Conservation (phyloP, 768 basidiomycete species). For the Dictyophora rubrovolvata region DNA sequence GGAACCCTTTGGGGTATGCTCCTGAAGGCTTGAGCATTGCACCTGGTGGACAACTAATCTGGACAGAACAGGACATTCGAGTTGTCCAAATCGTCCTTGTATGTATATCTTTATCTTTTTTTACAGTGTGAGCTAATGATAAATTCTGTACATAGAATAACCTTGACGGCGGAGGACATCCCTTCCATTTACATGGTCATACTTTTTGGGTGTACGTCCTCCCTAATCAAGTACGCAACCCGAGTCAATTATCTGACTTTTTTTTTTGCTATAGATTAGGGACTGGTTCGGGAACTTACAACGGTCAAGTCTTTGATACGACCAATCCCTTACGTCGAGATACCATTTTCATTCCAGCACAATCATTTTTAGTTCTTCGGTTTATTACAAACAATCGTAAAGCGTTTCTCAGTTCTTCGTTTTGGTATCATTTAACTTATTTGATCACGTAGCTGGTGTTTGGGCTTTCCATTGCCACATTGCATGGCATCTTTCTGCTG, state of each 20-base stretch:
- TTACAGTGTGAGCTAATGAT: neutral
- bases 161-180: constrained; percentile 14
- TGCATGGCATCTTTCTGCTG: constrained; percentile 29
- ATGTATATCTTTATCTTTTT: neutral
- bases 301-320: constrained; percentile 21
- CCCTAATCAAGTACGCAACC: too few relatives aligned
- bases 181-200: constrained; percentile 14
- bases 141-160: neutral
- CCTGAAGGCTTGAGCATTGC: neutral
- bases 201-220: constrained; percentile 7
- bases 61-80: neutral
- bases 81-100: constrained; percentile 13
- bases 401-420: neutral
- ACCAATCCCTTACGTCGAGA: constrained; percentile 31
- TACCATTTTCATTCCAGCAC: constrained; percentile 31
- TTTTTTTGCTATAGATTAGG: constrained; percentile 22
- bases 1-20: neutral
- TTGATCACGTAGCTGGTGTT: constrained; percentile 20
- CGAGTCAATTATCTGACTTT: neutral
- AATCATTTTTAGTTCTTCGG: constrained; percentile 27
- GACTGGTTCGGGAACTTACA: constrained; percentile 25
- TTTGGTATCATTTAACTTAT: neutral
- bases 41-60: constrained; percentile 11
- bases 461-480: constrained; percentile 39
- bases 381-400: constrained; percentile 31